phyloP scores from a whole-genome alignment of 345 rosid species.

The Aethionema arabicum region DNA sequence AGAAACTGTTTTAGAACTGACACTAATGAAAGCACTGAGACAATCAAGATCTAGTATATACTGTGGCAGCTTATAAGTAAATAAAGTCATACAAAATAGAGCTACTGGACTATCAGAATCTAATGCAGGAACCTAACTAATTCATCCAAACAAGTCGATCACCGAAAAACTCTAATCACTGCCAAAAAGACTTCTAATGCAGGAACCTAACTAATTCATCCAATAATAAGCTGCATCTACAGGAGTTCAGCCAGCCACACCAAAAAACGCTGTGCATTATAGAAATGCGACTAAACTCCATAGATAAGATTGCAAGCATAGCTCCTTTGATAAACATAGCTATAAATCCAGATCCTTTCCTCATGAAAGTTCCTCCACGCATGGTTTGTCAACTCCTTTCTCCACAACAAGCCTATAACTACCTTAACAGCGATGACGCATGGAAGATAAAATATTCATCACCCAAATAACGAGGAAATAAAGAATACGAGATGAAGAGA shows the following conservation, averaged over 20 bases:
- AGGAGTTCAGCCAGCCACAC: too few species aligned
- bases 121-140: neutral
- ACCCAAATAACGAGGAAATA: neutral
- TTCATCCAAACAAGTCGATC: neutral
- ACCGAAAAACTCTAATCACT: conserved; percentile 1
- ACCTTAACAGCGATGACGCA: neutral
- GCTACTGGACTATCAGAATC: neutral
- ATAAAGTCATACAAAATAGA: neutral
- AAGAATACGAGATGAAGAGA: neutral
- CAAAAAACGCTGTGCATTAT: neutral
- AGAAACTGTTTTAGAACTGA: neutral
- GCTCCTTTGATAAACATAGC: neutral
- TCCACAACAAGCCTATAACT: neutral
- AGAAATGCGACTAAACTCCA: neutral
- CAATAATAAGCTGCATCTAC: too few species aligned
- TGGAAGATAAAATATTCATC: neutral
- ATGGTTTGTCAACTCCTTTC: neutral
- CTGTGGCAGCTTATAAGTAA: neutral
- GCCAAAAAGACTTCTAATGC: too few species aligned
- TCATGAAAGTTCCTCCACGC: neutral
- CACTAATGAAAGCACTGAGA: neutral
- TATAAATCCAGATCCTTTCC: neutral
- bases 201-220: too few species aligned
- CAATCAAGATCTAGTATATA: neutral
- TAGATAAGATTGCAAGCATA: conserved; percentile 3